Base-by-base conservation (phyloP, 768 basidiomycete species). In the Multifurca ochricompacta region DNA sequence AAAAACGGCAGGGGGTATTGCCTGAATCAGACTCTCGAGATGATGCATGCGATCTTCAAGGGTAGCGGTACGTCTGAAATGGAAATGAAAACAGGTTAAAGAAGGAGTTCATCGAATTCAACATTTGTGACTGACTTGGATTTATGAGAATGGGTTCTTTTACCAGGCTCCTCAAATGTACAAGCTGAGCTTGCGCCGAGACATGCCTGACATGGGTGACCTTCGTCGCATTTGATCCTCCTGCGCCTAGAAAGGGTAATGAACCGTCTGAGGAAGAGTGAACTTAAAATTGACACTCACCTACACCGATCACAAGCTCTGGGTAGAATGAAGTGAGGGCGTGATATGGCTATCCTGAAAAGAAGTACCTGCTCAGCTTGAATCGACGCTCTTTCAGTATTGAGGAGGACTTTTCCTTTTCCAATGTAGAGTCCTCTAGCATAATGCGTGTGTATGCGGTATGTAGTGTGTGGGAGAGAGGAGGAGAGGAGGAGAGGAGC, bases 291-390 rank as follows among this genome's bases (percentile, higher is more conserved):
- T 18, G 36, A 45, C 28, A 61, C 85, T 77, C 72, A 91, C 87
- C 89, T 81, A 74, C 89, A 91, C 56, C 89, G 86, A 77, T 91
- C 89, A 74, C 89, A 91, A 55, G 89, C 88, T 67, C 89, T 91
- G 59, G 31, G 54, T n/a, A 34, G 57, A 42, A 62, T 40, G 11
- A 28, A 30, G 25, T 25, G 52, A 42, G 23, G 47, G 45, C 13
- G n/a, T n/a, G 27, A 60, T 25, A 39, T 21, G 43, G 41, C 37
- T 40, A 35, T 19, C 49, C 43, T 37, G 28, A 60, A 44, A 51
- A 5, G 53, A 67, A 78, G 35, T 56, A 87, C 89, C 88, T 85
- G 79, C 85, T 89, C 54, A 91, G 71, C 73, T 91, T 91, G 74
- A 91, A 91, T 48, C 89, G 78, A 51, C 89, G 76, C 63, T 91